Evolutionary conservation across 345 rosid genomes (phyloP), one percentile per base, ranked within the genome.

Genomic region (Eutrema japonicum): DNA sequence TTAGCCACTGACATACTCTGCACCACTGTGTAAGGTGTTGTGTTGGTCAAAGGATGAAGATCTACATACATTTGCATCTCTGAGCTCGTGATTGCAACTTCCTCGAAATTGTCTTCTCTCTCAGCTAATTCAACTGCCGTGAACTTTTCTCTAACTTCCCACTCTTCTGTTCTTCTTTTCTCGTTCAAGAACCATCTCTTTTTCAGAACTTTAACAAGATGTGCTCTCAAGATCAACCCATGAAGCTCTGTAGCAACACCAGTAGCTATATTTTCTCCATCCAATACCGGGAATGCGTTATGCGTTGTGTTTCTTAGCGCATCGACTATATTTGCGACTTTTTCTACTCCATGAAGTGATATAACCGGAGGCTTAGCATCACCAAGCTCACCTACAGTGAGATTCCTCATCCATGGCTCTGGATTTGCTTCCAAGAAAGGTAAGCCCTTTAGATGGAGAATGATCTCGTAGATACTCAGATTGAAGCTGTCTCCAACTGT

Each of bases 341-440:
- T 93, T 38, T 91, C 98, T 16, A 91, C 82, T 58, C 96, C 96
- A 5, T 52, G 49, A 14, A 93, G 88, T 29, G 85, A 81, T 32
- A 93, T 73, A 14, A 88, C 83, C 4, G 91, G 87, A 16, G 90
- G 81, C 82, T 93, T 93, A 48, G 85, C 96, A 72, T 88, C 87
- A 38, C 73, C 82, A 53, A 93, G 92, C 84, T 91, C 96, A 5
- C 90, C 90, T 22, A 89, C 98, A 6, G 94, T 89, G 68, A 93
- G 74, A 81, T 88, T 89, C 73, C 98, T 89, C 98, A 93, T 93
- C 94, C 94, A 93, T n/a, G 96, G 91, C 83, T 93, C 96, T 7
- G 97, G 91, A 75, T 93, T 82, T 22, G 97, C 97, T 40, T 91
- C 97, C 78, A 93, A 70, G 85, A 89, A 93, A 41, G 98, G 98